Conservation (phyloP, 2,329 filamentous ascomycete genomes). For the Pseudogymnoascus destructans region DNA sequence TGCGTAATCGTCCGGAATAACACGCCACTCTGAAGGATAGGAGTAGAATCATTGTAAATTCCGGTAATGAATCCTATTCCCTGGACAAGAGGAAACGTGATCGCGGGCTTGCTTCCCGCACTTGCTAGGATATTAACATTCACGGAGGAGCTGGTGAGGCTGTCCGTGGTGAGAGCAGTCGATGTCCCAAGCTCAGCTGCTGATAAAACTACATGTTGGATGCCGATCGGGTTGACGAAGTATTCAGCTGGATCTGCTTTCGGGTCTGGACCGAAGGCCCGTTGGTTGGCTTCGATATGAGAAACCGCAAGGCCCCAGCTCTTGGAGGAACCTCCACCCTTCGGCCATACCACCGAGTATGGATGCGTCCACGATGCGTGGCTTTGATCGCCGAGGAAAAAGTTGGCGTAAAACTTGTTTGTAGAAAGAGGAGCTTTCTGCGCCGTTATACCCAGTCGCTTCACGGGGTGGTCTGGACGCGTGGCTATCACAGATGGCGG, state of each 20-base stretch:
- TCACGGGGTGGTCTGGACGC: conserved; percentile 44
- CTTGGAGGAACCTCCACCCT: conserved; percentile 44
- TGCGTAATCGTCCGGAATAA: conserved; percentile 58
- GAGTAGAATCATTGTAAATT: conserved; percentile 56
- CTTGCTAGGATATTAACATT: conserved; percentile 54
- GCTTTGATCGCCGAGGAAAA: conserved; percentile 62
- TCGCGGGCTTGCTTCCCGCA: conserved; percentile 38
- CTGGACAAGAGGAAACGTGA: conserved; percentile 75
- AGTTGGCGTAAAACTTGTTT: conserved; percentile 73
- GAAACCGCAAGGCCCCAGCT: conserved; percentile 71
- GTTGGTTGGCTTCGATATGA: conserved; percentile 55
- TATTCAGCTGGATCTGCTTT: conserved; percentile 49
- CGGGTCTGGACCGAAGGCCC: conserved; percentile 50
- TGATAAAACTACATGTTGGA: conserved; percentile 70
- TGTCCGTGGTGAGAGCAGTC: conserved; percentile 43
- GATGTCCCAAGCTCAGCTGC: conserved; percentile 55
- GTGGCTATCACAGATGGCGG: conserved; percentile 36
- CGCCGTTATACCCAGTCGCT: conserved; percentile 35
- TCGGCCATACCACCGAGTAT: conserved; percentile 56
- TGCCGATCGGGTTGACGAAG: conserved; percentile 69
- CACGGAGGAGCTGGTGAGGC: conserved; percentile 43
- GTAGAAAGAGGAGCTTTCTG: conserved; percentile 44
- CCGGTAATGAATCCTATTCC: conserved; percentile 82
- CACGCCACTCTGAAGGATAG: conserved; percentile 60
- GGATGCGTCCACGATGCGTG: conserved; percentile 62